Evolutionary conservation across 192 early-diverging fungal species (phyloP).

Genomic region (Gigaspora rosea): DNA sequence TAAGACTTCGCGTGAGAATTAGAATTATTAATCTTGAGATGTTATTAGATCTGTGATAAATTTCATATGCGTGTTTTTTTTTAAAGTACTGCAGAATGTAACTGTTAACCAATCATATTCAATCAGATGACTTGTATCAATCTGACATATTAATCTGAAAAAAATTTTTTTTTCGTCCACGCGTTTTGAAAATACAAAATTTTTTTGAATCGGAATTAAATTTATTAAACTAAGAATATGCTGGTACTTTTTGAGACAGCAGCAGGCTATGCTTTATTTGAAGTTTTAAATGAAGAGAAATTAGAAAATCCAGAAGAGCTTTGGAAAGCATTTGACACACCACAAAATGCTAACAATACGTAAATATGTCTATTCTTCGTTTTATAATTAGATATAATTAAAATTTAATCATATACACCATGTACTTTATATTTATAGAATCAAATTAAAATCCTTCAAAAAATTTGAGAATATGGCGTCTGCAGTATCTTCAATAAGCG

Average conservation of each 20-base stretch:
- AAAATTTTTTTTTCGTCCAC: too few relatives aligned
- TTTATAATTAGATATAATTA: neutral
- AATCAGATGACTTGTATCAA: too few relatives aligned
- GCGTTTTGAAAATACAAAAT: too few relatives aligned
- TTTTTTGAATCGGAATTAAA: too few relatives aligned
- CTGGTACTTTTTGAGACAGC: constrained; percentile 97
- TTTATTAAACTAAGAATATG: constrained; percentile 47
- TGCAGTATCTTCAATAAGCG: constrained; percentile 94
- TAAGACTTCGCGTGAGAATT: too few relatives aligned
- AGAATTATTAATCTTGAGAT: too few relatives aligned
- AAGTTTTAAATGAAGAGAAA: constrained; percentile 74
- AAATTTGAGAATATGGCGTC: constrained; percentile 99
- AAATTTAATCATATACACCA: neutral
- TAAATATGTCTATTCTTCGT: constrained; percentile 43
- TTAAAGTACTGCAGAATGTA: too few relatives aligned
- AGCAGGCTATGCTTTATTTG: constrained; percentile 96
- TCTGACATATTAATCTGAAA: too few relatives aligned
- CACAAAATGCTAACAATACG: constrained; percentile 87
- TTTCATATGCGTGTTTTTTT: too few relatives aligned
- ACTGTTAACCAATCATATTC: too few relatives aligned
- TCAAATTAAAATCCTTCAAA: constrained; percentile 93
- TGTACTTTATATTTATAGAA: constrained; percentile 41
- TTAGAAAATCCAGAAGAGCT: constrained; percentile 84
- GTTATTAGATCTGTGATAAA: too few relatives aligned
- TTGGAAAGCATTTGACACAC: constrained; percentile 86